phyloP scores from a whole-genome alignment of 768 basidiomycete genomes.

The Gymnopilus dilepis region DNA sequence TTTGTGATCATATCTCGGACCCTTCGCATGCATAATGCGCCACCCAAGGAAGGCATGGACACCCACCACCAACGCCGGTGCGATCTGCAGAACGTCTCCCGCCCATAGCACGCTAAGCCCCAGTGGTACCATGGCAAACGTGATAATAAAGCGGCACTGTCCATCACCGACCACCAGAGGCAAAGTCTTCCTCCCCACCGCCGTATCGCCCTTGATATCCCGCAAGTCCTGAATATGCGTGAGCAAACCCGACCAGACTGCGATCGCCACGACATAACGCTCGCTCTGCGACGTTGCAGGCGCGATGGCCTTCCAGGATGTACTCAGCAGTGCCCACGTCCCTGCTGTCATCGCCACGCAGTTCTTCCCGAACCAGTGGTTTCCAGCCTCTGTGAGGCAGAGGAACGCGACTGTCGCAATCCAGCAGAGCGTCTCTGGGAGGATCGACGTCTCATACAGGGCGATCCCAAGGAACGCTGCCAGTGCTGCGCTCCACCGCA shows the following conservation, averaged over 20 bases:
- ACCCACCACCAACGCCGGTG: background rate
- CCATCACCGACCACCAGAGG: background rate
- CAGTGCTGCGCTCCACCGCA: background rate
- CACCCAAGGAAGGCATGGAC: background rate
- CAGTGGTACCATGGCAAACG: background rate
- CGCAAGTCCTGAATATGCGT: background rate
- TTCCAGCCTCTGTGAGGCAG: background rate
- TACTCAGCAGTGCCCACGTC: background rate
- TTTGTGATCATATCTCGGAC: background rate
- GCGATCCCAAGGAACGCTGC: background rate
- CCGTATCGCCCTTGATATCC: background rate
- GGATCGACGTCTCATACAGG: background rate
- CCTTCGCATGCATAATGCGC: background rate
- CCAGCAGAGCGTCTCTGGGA: background rate
- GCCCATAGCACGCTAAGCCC: background rate
- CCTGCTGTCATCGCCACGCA: background rate
- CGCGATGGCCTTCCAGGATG: background rate
- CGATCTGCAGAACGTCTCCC: background rate
- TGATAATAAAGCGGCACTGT: background rate
- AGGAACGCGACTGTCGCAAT: background rate
- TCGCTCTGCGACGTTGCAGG: background rate
- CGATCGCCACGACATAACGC: background rate
- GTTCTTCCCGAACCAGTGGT: conserved; percentile 5
- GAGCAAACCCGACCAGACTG: background rate
- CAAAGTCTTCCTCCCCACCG: background rate